These are phyloP conservation scores for Oryza nivara DNA, from an alignment of 176 grass and related monocot genomes.

Conservation along the genomic window DNA sequence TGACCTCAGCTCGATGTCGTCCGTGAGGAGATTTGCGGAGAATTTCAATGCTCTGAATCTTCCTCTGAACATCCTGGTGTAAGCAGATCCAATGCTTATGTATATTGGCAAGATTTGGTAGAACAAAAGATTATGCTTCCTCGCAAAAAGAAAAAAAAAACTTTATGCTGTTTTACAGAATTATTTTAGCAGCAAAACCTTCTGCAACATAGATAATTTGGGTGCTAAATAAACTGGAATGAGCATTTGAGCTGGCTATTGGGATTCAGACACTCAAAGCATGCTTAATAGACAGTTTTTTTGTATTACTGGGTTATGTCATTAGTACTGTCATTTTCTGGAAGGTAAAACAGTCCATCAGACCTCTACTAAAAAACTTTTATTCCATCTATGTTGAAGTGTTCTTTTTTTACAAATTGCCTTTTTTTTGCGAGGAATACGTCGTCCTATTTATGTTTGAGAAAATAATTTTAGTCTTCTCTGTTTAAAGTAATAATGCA, in stretches of 20 bases:
- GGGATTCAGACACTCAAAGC: neutral
- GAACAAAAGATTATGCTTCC: neutral
- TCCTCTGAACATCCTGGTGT: conserved; percentile 70
- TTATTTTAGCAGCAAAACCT: neutral
- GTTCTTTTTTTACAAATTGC: neutral
- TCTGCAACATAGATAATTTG: neutral
- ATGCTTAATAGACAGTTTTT: neutral
- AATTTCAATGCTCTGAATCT: conserved; percentile 47
- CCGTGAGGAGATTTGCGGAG: conserved; percentile 53
- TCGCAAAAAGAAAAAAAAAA: neutral
- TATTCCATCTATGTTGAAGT: neutral
- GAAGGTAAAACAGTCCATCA: neutral
- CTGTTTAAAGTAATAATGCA: conserved; percentile 67
- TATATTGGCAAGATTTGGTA: neutral
- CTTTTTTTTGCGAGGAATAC: neutral
- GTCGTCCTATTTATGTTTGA: neutral
- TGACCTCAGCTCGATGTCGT: conserved; percentile 59
- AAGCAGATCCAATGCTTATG: neutral
- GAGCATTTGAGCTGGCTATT: neutral
- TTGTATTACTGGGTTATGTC: neutral
- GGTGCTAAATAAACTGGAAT: neutral
- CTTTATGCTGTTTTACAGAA: neutral
- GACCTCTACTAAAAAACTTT: neutral
- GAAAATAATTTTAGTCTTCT: neutral
- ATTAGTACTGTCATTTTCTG: neutral